Base-by-base conservation (phyloP, 495 filamentous ascomycete genomes). In the Penicillium mononematosum region DNA sequence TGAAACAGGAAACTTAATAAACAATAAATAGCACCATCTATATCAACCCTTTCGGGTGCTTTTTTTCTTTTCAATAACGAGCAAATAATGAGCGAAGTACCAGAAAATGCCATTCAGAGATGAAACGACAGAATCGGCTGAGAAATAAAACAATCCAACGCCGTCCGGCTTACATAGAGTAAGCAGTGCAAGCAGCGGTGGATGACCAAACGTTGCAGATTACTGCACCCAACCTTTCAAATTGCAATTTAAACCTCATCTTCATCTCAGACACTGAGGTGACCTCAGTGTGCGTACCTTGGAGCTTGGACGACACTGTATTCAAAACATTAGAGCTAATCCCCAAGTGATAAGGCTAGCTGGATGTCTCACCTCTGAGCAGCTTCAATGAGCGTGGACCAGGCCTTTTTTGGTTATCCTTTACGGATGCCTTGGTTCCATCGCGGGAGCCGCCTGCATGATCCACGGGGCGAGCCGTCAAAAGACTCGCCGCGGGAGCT, bases 401-500 rank as follows among this genome's bases (percentile, higher is more conserved):
- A 70, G 65, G 58, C 63, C 49, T 61, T 45, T 59, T 58, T 50
- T 66, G 53, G 66, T 62, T 53, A 61, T 64, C 56, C 58, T 71
- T 66, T 60, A 66, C 56, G 63, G 65, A 63, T 66, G 63, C 67
- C 67, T 68, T 67, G 71, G 66, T 58, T 65, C 69, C 63, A 69
- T 60, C 61, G 57, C 69, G 62, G 64, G 64, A 71, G 66, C 67
- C 69, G 64, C 68, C 58, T 69, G 71, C 61, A 61, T 72, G 66
- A 65, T 69, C 64, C 63, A 68, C 62, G 68, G 76, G 81, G 77
- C 74, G 75, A 79, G 75, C 80, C 83, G 75, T 85, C 82, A 81
- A 76, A 79, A 81, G 70, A 68, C 70, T 76, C 82, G 78, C 79
- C 77, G 64, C 80, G 76, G 81, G 79, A 78, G 79, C 80, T 80